Base-by-base conservation (phyloP, 1,284 basidiomycete genomes). In the Termitomyces sp. region DNA sequence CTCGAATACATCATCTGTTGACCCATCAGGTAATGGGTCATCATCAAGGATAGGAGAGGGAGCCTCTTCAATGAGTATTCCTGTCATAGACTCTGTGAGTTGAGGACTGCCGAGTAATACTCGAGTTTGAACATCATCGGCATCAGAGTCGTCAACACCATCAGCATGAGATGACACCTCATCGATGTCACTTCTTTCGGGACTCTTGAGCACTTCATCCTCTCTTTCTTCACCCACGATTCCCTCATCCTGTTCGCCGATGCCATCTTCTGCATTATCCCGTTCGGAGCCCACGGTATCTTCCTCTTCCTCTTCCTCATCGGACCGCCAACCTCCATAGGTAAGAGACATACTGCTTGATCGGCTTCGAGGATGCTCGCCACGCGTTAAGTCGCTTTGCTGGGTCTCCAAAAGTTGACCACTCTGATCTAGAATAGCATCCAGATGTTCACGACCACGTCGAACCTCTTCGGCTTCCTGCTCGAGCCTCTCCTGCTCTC, bases 371-470 rank as follows among this genome's bases (percentile, higher is more conserved):
- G 71, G 73, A 10, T 69, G 40, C 46, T 76, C 73, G 8, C 72
- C 71, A 52, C 75, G 75, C 0, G 74, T 72, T 41, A 93, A 70
- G 61, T 88, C 87, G 1, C 80, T 76, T 39, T 89, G 83, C 62
- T 95, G 94, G 6, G 89, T 88, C 64, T 91, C 86, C 53, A 97
- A 74, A 60, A 97, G 84, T 49, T 88, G 85, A 0, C 91, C 91
- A 39, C 93, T 96, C 63, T 96, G 88, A 67, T 93, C 83, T 35
- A 98, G 74, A 60, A 98, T 93, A 3, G 87, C 91, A 66, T 94
- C 90, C 24, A 98, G 77, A 71, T 97, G 94, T 60, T 88, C 84
- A 56, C 89, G 88, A 0, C 76, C 74, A 3, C 70, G 66, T 52
- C 67, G 68, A 21, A 71, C 55, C 59, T 78, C 76, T 59, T 79